phyloP scores from a whole-genome alignment of 2,329 filamentous ascomycete species.

The Aspergillus sergii region DNA sequence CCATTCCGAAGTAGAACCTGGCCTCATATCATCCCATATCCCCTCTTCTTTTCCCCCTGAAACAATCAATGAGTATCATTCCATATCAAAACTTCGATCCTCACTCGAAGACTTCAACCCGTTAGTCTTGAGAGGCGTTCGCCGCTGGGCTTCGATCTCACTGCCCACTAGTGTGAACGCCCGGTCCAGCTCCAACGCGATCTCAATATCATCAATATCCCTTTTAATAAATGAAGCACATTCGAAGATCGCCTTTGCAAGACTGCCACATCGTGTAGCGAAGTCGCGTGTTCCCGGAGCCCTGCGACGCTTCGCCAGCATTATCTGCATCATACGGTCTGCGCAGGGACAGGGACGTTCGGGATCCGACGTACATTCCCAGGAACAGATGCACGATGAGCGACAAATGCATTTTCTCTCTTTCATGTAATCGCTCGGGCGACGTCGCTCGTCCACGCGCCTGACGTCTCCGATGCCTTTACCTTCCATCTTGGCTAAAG shows the following conservation, averaged over 20 bases:
- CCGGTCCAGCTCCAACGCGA: conserved; percentile 27
- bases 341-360: conserved; percentile 39
- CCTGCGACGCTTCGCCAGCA: conserved; percentile 27
- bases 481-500: conserved; percentile 38
- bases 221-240: conserved; percentile 29
- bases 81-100: background rate
- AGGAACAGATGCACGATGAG: conserved; percentile 35
- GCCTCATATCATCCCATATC: background rate
- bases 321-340: conserved; percentile 35
- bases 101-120: background rate
- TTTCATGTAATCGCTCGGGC: conserved; percentile 30
- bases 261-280: conserved; percentile 26
- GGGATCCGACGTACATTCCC: conserved; percentile 34
- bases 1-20: background rate
- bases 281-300: conserved; percentile 21
- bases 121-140: background rate
- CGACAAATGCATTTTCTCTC: conserved; percentile 41
- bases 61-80: background rate
- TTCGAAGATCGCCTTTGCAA: conserved; percentile 36
- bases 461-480: conserved; percentile 39
- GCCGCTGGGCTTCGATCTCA: conserved; percentile 36
- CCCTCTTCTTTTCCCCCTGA: background rate
- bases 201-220: conserved; percentile 22
- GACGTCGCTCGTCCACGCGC: conserved; percentile 25
- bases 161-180: conserved; percentile 30